Evolutionary conservation across 352 stramenopile species (phyloP).

Genomic region (Pythium volutum): DNA sequence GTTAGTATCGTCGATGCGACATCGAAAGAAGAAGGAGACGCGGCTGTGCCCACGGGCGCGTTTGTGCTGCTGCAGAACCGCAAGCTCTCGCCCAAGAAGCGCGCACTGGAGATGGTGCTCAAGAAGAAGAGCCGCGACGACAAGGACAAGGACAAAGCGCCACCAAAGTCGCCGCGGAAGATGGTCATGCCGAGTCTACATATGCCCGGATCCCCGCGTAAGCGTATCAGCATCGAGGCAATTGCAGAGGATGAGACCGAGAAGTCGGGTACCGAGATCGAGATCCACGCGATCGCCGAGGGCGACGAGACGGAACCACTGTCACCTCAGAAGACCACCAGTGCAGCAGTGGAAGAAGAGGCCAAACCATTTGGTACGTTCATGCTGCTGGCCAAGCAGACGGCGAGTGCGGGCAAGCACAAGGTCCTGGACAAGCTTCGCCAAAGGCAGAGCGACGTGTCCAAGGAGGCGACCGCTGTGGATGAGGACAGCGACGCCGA

Average conservation of each 20-base stretch:
- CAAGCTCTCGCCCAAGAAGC: slow-evolving; percentile 66
- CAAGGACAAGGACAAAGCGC: slow-evolving; percentile 3
- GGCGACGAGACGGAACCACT: slow-evolving; percentile 12
- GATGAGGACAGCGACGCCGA: neutral
- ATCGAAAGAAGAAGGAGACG: neutral
- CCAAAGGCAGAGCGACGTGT: slow-evolving; percentile 26
- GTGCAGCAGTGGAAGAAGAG: slow-evolving; percentile 10
- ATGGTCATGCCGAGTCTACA: slow-evolving; percentile 20
- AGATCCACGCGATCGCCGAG: slow-evolving; percentile 11
- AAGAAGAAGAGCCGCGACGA: slow-evolving; percentile 66
- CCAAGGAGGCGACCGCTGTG: neutral
- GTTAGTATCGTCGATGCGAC: neutral
- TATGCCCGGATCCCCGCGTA: slow-evolving; percentile 18
- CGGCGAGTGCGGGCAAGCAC: slow-evolving; percentile 30
- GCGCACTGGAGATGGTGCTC: slow-evolving; percentile 51
- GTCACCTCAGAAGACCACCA: slow-evolving; percentile 10
- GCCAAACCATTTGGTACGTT: slow-evolving; percentile 29
- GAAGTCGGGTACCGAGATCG: neutral
- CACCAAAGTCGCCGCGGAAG: slow-evolving; percentile 3
- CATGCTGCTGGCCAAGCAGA: slow-evolving; percentile 43
- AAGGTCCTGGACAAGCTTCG: slow-evolving; percentile 37
- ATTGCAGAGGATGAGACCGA: slow-evolving; percentile 1
- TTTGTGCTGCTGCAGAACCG: slow-evolving; percentile 67
- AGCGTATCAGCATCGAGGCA: neutral
- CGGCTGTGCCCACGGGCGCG: slow-evolving; percentile 34